Conservation (phyloP, 2,329 filamentous ascomycete species). For the Sphaerulina populicola region DNA sequence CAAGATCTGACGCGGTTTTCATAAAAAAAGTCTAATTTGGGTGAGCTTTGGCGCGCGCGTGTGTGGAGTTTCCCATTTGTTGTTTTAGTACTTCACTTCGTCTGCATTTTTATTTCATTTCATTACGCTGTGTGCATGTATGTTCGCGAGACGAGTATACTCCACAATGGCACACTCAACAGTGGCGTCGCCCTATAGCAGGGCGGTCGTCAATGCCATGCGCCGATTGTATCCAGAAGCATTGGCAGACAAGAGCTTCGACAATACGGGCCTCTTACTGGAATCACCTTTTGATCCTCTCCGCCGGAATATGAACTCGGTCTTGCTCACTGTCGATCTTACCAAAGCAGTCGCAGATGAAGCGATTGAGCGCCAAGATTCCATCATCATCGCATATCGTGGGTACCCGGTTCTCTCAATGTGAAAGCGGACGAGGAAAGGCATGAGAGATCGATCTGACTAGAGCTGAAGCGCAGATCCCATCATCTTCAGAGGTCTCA, state of each 20-base stretch:
- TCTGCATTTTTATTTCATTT: not conserved
- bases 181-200: slow-evolving; percentile 52
- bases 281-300: slow-evolving; percentile 57
- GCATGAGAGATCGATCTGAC: slow-evolving; percentile 19
- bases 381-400: slow-evolving; percentile 86
- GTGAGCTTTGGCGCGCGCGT: not conserved
- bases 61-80: not conserved
- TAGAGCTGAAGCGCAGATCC: slow-evolving; percentile 55
- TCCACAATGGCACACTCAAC: slow-evolving; percentile 36
- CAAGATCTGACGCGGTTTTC: too few relatives aligned
- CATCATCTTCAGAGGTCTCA: slow-evolving; percentile 90
- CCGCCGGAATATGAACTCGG: slow-evolving; percentile 54
- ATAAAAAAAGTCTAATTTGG: too few relatives aligned
- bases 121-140: not conserved
- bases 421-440: too few relatives aligned
- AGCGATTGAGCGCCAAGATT: slow-evolving; percentile 67
- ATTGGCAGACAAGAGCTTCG: slow-evolving; percentile 82
- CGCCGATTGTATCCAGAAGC: slow-evolving; percentile 79
- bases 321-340: slow-evolving; percentile 80
- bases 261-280: slow-evolving; percentile 81
- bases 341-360: slow-evolving; percentile 84
- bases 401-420: slow-evolving; percentile 28
- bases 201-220: slow-evolving; percentile 69
- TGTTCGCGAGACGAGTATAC: slow-evolving; percentile 15
- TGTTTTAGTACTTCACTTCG: not conserved